A percentile compares a stretch with the other conserved stretches of the same genome.
Conservation (phyloP, 768 basidiomycete genomes). For the Xerocomellus amylosporus region DNA sequence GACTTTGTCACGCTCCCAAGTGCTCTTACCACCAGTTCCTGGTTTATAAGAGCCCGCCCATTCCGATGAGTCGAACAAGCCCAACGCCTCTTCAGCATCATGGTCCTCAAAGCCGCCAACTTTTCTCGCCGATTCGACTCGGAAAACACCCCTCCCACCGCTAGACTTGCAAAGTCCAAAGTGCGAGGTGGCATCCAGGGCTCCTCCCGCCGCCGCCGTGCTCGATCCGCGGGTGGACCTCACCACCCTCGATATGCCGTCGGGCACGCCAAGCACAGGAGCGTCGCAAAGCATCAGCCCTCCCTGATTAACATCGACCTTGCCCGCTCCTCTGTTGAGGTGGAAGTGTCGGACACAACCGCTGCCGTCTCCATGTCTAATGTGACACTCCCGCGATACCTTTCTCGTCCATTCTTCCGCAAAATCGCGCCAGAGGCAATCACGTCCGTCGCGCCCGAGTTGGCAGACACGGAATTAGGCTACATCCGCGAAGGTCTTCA, state of each 20-base stretch:
- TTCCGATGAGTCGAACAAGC: not conserved
- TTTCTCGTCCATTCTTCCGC: constrained; percentile 21
- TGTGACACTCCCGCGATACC: constrained; percentile 23
- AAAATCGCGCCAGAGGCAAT: constrained; percentile 14
- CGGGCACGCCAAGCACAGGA: constrained; percentile 40
- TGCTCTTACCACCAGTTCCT: constrained; percentile 1
- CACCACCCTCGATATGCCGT: constrained; percentile 34
- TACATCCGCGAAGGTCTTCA: constrained; percentile 31
- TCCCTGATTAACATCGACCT: constrained; percentile 31
- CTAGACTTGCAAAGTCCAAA: constrained; percentile 13
- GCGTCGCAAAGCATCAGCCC: constrained; percentile 7
- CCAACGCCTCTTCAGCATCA: not conserved
- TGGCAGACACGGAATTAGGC: constrained; percentile 19
- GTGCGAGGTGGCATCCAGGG: constrained; percentile 32
- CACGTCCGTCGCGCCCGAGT: constrained; percentile 25
- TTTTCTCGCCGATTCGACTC: constrained; percentile 23
- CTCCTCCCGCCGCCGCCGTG: constrained; percentile 41
- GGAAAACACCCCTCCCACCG: constrained; percentile 36
- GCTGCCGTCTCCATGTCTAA: constrained; percentile 7
- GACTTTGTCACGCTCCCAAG: constrained; percentile 24
- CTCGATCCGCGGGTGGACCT: constrained; percentile 29
- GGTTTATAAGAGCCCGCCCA: constrained; percentile 25
- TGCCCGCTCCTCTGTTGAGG: constrained; percentile 15
- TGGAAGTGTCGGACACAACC: not conserved
- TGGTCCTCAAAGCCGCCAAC: constrained; percentile 29